A percentile compares a stretch with the other conserved stretches of the same genome.
These are phyloP conservation scores for Phytophthora brassicae DNA, from an alignment of 352 stramenopile genomes.

Conservation along the genomic window DNA sequence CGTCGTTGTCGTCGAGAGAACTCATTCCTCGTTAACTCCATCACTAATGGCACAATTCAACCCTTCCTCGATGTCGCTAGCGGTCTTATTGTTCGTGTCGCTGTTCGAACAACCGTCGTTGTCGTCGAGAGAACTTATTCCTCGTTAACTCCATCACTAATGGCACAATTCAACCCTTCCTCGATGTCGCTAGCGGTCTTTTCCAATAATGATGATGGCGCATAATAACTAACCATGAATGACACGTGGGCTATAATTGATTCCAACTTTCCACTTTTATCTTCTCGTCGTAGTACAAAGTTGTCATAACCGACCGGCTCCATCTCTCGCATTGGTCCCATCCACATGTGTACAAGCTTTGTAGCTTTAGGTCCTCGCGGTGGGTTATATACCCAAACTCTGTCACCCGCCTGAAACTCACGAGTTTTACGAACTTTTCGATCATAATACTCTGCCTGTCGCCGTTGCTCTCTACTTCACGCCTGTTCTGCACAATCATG, in stretches of 20 bases:
- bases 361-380: slow-evolving; percentile 1
- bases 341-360: slow-evolving; percentile 3
- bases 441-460: not conserved
- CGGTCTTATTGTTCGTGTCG: too few relatives aligned
- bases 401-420: not conserved
- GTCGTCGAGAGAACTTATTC: too few relatives aligned
- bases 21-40: too few relatives aligned
- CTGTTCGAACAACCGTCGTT: too few relatives aligned
- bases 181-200: too few relatives aligned
- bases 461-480: not conserved
- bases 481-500: not conserved
- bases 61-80: too few relatives aligned
- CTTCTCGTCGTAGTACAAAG: not conserved
- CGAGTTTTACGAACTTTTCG: not conserved
- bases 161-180: too few relatives aligned
- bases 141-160: too few relatives aligned
- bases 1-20: too few relatives aligned
- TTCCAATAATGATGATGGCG: not conserved
- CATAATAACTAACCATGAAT: not conserved
- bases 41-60: too few relatives aligned
- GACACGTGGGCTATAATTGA: not conserved
- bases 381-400: slow-evolving; percentile 2
- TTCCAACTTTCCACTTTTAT: not conserved
- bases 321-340: not conserved
- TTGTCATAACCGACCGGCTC: not conserved